Conservation (phyloP, 2,329 filamentous ascomycete species). For the Cryphonectria naterciae region DNA sequence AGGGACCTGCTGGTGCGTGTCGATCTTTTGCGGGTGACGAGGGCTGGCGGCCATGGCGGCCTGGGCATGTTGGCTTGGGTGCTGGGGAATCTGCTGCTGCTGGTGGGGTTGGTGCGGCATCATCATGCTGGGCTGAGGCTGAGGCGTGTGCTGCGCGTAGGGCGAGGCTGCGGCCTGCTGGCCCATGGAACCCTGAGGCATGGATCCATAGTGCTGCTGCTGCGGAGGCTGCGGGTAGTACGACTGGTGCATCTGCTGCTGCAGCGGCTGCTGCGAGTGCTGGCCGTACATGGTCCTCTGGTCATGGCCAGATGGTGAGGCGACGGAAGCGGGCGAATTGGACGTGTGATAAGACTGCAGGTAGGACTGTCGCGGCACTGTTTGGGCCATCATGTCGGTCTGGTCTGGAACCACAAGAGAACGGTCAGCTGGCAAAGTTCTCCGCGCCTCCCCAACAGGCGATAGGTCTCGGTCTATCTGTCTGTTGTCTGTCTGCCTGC, state of each 20-base stretch:
- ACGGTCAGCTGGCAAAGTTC: slow-evolving; percentile 29
- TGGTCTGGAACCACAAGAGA: slow-evolving; percentile 48
- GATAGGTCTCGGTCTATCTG: slow-evolving; percentile 20
- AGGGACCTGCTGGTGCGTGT: slow-evolving; percentile 59
- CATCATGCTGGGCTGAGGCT: slow-evolving; percentile 68
- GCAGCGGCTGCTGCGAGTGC: slow-evolving; percentile 72
- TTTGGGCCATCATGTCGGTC: slow-evolving; percentile 70
- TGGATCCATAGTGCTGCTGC: slow-evolving; percentile 63
- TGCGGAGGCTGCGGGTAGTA: slow-evolving; percentile 68
- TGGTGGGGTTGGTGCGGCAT: slow-evolving; percentile 64
- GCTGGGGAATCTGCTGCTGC: slow-evolving; percentile 60
- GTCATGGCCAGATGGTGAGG: slow-evolving; percentile 86
- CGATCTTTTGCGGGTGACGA: slow-evolving; percentile 61
- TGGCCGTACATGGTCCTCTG: slow-evolving; percentile 86
- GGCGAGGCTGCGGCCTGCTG: slow-evolving; percentile 50
- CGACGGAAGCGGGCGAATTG: slow-evolving; percentile 90
- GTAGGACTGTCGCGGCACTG: slow-evolving; percentile 77
- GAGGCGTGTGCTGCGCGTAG: slow-evolving; percentile 67
- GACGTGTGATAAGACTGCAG: slow-evolving; percentile 96
- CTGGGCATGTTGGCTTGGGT: slow-evolving; percentile 60
- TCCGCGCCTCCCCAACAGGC: background rate
- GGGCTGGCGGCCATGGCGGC: slow-evolving; percentile 64
- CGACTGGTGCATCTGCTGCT: slow-evolving; percentile 64
- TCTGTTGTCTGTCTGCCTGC: background rate
- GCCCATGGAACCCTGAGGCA: slow-evolving; percentile 60